Conservation (phyloP, 192 early-diverging fungal genomes). For the Rhizophagus clarus region DNA sequence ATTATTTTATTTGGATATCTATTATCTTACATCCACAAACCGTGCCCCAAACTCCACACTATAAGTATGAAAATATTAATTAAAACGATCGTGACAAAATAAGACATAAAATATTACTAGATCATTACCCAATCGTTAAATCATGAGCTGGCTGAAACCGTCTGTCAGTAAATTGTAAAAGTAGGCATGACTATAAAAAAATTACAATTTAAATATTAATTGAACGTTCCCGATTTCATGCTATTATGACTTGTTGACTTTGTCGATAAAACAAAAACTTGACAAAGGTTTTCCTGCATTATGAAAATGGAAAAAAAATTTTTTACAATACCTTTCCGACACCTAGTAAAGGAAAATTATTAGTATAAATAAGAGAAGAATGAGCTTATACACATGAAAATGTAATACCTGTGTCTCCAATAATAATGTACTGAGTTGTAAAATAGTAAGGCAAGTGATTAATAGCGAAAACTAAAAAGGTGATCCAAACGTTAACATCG, state of each 20-base stretch:
- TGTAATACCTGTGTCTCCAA: constrained; percentile 74
- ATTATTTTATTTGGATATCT: neutral
- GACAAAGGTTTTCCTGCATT: neutral
- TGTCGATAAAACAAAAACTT: constrained; percentile 3
- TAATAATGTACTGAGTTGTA: constrained; percentile 73
- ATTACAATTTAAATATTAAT: constrained; percentile 1
- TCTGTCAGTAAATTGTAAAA: constrained; percentile 83
- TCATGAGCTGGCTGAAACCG: constrained; percentile 81
- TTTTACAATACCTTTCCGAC: constrained; percentile 67
- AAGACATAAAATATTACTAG: neutral
- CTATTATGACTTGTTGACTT: neutral
- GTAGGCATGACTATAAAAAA: constrained; percentile 62
- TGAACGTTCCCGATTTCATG: neutral
- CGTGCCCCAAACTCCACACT: constrained; percentile 83
- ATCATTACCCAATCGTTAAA: constrained; percentile 72
- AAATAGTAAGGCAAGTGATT: neutral
- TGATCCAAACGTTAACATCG: neutral
- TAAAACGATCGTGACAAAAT: constrained; percentile 1
- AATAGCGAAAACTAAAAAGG: neutral
- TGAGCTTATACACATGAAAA: neutral
- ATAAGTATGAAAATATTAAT: constrained; percentile 9
- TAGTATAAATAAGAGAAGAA: neutral
- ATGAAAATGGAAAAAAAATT: neutral
- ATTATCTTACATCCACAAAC: constrained; percentile 61
- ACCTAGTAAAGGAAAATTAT: constrained; percentile 46